Base-by-base conservation (phyloP, 2,329 filamentous ascomycete genomes). In the Trichoderma lentiforme region DNA sequence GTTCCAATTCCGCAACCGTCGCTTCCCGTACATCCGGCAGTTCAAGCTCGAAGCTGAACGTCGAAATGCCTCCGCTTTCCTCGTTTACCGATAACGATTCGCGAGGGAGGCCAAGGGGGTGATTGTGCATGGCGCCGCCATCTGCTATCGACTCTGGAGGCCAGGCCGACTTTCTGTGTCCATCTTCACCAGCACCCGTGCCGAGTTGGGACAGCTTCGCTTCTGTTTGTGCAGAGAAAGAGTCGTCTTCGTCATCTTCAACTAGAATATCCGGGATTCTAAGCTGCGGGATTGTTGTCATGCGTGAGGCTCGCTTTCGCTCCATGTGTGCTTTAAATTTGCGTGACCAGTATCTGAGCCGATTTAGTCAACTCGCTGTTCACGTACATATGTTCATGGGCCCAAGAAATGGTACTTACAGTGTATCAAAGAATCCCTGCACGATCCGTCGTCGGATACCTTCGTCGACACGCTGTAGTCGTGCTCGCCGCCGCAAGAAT, bases 381-480 rank as follows among this genome's bases (percentile, higher is more conserved):
- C 14, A 18, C 11, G 15, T 21, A 43, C 34, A 26, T 11, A 4
- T 57, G 12, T 2, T 12, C 6, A 4, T 7, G 6, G 15, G n/a
- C 3, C 15, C 34, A 21, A 7, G n/a, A 30, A 15, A 18, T 15
- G 34, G 8, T 57, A 83, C 88, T 82, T 83, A 95, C 83, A 96
- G 82, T 15, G 95, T 98, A 80, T 98, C 93, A 81, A 99, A 98
- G 84, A 99, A 99, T 53, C 95, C 94, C 57, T 96, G 88, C 11
- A 99, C 96, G 32, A 95, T 90, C 74, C 95, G 93, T 72, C 97
- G 90, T 72, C 94, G 92, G 57, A 98, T 94, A 76, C 96, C 94
- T 81, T 99, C 95, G 77, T 99, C 94, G 1, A 99, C 95, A 73
- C 95, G 92, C 80, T 98, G 95, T 62, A 99, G 86, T 68, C 95